Percentiles rank a stretch among this genome's conserved stretches.
These are phyloP conservation scores for Marasmius tenuissimus DNA, from an alignment of 1,284 basidiomycete species.

Conservation along the genomic window DNA sequence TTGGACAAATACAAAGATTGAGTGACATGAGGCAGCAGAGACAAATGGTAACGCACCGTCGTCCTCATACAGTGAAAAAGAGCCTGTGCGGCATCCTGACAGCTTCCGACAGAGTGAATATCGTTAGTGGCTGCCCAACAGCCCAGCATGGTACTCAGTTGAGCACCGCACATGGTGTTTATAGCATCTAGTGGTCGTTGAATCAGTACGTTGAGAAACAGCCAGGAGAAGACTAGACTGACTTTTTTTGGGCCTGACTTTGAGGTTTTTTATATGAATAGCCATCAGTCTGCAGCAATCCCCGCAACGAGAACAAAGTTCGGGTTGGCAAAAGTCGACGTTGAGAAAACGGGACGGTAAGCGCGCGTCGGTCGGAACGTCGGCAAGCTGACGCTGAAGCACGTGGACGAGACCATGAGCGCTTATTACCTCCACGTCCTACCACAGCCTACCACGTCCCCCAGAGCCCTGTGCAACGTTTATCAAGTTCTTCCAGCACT, in stretches of 20 bases:
- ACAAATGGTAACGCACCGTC: constrained; percentile 53
- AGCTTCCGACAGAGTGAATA: constrained; percentile 59
- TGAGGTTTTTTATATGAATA: constrained; percentile 78
- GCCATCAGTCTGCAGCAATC: constrained; percentile 25
- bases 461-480: background rate
- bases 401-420: background rate
- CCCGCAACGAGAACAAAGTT: background rate
- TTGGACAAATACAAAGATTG: constrained; percentile 3
- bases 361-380: too few relatives aligned
- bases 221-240: constrained; percentile 20
- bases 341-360: background rate
- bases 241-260: constrained; percentile 80
- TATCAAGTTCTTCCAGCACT: background rate
- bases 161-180: constrained; percentile 68
- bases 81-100: constrained; percentile 64
- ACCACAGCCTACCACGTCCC: background rate
- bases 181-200: constrained; percentile 39
- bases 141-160: constrained; percentile 90
- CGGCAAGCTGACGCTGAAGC: background rate
- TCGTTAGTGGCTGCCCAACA: constrained; percentile 86
- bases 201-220: constrained; percentile 1
- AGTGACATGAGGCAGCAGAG: constrained; percentile 5
- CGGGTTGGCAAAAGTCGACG: background rate
- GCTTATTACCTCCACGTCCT: background rate
- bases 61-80: constrained; percentile 88